These are phyloP conservation scores for Malus sieversii DNA, from an alignment of 306 rosid species.

Conservation along the genomic window DNA sequence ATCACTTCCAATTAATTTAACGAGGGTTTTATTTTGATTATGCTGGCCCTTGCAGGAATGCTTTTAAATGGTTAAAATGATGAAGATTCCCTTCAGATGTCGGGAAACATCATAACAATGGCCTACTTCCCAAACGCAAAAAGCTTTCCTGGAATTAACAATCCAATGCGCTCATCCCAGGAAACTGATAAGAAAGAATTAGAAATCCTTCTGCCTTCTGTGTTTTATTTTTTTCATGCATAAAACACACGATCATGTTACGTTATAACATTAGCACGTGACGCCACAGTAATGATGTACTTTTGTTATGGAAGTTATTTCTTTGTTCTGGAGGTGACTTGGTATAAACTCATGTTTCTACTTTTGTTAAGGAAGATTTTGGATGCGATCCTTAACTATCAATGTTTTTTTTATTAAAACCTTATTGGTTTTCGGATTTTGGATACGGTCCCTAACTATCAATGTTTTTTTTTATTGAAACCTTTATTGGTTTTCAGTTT, in stretches of 20 bases:
- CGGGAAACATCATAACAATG: slow-evolving; percentile 28
- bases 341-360: neutral
- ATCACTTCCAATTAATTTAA: neutral
- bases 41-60: slow-evolving; percentile 20
- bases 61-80: slow-evolving; percentile 23
- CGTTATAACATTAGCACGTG: neutral
- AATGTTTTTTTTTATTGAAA: too few relatives aligned
- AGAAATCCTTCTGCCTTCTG: neutral
- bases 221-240: neutral
- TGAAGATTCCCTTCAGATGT: slow-evolving; percentile 52
- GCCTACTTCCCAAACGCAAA: neutral
- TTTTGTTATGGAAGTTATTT: neutral
- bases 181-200: neutral
- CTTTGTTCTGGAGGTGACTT: neutral
- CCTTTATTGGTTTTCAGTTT: too few relatives aligned
- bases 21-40: slow-evolving; percentile 13
- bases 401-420: too few relatives aligned
- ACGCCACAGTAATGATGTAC: too few relatives aligned
- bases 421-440: too few relatives aligned
- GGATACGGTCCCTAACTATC: too few relatives aligned
- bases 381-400: too few relatives aligned
- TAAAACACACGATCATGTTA: neutral
- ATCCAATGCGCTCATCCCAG: neutral
- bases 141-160: slow-evolving; percentile 1
- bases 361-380: neutral